Percentiles rank a stretch among this genome's conserved stretches.
Evolutionary conservation across 805 yeast species (phyloP).

Genomic region (Barnettozyma sucrosica): DNA sequence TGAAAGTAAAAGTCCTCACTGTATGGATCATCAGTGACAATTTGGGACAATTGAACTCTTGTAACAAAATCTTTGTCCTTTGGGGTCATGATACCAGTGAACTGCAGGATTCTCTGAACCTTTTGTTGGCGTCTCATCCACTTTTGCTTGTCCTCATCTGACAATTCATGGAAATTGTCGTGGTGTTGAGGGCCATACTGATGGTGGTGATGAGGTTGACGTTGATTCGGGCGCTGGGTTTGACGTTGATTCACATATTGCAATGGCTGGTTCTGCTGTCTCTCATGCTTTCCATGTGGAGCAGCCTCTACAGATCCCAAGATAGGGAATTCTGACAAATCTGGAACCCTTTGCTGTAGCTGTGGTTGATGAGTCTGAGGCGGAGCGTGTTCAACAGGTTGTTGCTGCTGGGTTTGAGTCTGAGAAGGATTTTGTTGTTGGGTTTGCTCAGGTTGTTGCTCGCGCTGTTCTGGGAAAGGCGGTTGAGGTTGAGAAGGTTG

Average conservation of each 20-base stretch:
- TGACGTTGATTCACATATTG: conserved; percentile 18
- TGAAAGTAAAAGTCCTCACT: conserved; percentile 96
- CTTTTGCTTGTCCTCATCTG: conserved; percentile 70
- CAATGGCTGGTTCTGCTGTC: conserved; percentile 18
- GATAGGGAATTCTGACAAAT: conserved; percentile 49
- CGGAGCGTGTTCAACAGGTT: conserved; percentile 22
- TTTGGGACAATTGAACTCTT: conserved; percentile 88
- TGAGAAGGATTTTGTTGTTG: not conserved
- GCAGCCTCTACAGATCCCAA: conserved; percentile 40
- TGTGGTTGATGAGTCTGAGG: conserved; percentile 6
- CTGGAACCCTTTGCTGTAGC: conserved; percentile 8
- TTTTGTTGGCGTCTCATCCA: conserved; percentile 65
- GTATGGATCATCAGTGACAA: conserved; percentile 95
- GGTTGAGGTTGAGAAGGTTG: conserved; percentile 23
- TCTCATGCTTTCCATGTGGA: conserved; percentile 14
- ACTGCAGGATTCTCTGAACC: conserved; percentile 67
- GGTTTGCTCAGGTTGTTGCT: conserved; percentile 2
- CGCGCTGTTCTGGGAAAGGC: conserved; percentile 26
- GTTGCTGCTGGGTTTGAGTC: conserved; percentile 11
- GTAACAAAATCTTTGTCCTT: conserved; percentile 95
- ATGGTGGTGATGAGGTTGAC: conserved; percentile 21
- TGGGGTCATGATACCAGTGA: conserved; percentile 94
- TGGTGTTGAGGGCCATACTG: conserved; percentile 26
- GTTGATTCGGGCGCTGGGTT: conserved; percentile 5
- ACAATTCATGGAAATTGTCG: conserved; percentile 35